Evolutionary conservation across 306 rosid species (phyloP).

Genomic region (Fagus crenata): DNA sequence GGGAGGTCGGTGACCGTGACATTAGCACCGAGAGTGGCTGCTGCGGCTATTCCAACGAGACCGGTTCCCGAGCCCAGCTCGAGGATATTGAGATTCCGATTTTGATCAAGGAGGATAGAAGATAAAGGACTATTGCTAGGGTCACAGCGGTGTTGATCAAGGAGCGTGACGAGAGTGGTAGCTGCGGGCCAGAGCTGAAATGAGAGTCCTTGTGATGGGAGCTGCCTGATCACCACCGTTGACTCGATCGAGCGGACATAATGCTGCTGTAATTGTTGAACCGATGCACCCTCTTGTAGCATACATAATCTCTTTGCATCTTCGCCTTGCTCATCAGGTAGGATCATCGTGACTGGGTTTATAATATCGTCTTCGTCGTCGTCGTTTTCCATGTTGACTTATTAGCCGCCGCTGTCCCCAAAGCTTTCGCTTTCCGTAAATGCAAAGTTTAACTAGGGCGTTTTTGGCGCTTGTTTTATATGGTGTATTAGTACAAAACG

Average conservation of each 20-base stretch:
- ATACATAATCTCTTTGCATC: conserved; percentile 9
- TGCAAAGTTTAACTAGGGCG: conserved; percentile 25
- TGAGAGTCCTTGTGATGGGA: conserved; percentile 81
- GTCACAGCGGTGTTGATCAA: conserved; percentile 53
- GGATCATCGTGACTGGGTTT: conserved; percentile 42
- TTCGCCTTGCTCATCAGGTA: conserved; percentile 12
- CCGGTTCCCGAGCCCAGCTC: conserved; percentile 98
- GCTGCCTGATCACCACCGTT: conserved; percentile 59
- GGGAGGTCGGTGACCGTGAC: conserved; percentile 89
- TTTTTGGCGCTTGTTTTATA: conserved; percentile 19
- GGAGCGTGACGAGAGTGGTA: conserved; percentile 75
- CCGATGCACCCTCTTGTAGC: conserved; percentile 1
- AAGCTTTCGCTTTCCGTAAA: background rate
- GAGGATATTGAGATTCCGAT: conserved; percentile 47
- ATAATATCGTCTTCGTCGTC: conserved; percentile 44
- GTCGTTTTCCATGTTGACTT: conserved; percentile 41
- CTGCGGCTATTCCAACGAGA: conserved; percentile 84
- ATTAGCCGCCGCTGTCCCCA: conserved; percentile 18
- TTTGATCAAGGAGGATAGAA: conserved; percentile 35
- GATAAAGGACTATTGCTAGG: conserved; percentile 59
- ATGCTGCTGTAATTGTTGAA: conserved; percentile 41
- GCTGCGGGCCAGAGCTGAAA: conserved; percentile 99
- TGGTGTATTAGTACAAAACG: background rate
- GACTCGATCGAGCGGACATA: conserved; percentile 60
- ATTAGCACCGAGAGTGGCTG: conserved; percentile 54